phyloP scores from a whole-genome alignment of 2,329 filamentous ascomycete species.

The Sporothrix variecibatus region DNA sequence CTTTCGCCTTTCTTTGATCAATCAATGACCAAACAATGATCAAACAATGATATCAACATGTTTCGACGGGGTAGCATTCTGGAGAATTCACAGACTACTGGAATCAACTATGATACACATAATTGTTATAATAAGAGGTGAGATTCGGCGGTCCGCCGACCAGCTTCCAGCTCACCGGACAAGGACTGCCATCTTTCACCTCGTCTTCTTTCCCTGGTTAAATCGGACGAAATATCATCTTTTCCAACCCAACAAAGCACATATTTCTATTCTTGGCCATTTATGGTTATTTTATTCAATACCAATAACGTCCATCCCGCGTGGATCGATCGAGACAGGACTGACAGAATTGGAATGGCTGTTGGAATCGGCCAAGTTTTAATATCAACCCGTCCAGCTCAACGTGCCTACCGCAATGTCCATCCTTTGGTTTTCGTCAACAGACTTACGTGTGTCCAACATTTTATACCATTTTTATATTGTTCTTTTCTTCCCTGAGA shows the following conservation, averaged over 20 bases:
- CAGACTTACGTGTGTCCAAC: constrained; percentile 4
- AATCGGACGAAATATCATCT: no score
- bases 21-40: no score
- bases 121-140: neutral
- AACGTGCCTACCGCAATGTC: no score
- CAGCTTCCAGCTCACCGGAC: neutral
- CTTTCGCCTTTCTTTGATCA: no score
- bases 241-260: no score
- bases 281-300: neutral
- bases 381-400: neutral
- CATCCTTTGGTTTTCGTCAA: neutral
- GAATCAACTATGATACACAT: no score
- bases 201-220: neutral
- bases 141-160: neutral
- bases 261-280: constrained; percentile 7
- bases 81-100: no score
- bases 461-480: no score
- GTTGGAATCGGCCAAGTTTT: neutral
- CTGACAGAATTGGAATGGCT: neutral
- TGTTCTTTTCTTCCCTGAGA: no score
- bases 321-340: neutral
- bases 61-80: no score
- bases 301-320: neutral
- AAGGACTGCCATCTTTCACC: no score
- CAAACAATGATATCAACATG: no score